Evolutionary conservation across 352 stramenopile genomes (phyloP), one percentile per base, ranked within the genome.

Genomic region (Phytophthora uliginosa): DNA sequence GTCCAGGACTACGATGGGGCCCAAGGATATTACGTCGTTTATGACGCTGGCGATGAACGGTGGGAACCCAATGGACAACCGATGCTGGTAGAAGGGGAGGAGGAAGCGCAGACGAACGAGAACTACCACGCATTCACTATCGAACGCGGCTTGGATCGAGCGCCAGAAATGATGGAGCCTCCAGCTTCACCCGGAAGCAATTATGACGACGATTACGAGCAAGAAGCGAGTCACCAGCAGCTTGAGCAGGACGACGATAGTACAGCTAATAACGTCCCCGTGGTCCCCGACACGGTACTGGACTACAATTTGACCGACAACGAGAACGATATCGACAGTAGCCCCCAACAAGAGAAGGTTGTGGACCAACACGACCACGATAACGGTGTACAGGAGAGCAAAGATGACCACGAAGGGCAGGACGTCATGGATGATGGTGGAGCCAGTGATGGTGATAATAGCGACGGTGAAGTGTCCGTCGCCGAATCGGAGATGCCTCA

Each of bases 1-100:
- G 72, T 95, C 0, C 74, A 85, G 20, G 74, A 83, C 3, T 83
- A 73, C 4, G 74, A 89, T 18, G 63, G 67, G 1, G 50, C 10
- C 6, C 74, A 90, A 53, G 86, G 87, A 24, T 86, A 79, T 56
- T 96, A 81, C 28, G 82, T 96, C 31, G 61, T 92, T 10, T 95
- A 96, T 52, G 89, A 96, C 65, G 89, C 95, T 52, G 88, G 89
- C 13, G 89, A 96, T 66, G 84, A 94, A 74, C 83, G 84, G 26
- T 96, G 89, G 89, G 86, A 95, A 76, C 59, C 67, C 0, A 38
- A 65, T 0, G 51, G 45, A 3, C 67, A 84, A 57, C 76, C 72
- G 34, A 82, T 91, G 47, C 57, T 76, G 8, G 76, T 94, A 18
- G 79, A 83, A 50, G 77, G 63, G 9, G 71, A 72, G 73, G 66